A percentile compares a stretch with the other conserved stretches of the same genome.
Evolutionary conservation across 768 basidiomycete species (phyloP).

Genomic region (Rhizopogon vulgaris): DNA sequence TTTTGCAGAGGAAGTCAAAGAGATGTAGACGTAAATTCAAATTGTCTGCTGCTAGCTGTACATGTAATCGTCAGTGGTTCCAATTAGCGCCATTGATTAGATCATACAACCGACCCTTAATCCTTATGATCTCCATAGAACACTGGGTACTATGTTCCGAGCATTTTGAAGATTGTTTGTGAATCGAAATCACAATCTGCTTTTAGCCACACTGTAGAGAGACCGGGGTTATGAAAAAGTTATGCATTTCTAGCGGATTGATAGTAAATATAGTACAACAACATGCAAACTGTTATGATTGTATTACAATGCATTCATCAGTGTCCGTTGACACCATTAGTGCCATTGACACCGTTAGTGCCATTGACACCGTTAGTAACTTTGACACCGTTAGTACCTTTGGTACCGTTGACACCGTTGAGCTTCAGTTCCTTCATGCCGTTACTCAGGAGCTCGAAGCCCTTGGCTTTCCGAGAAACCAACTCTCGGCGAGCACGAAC

Average conservation of each 20-base stretch:
- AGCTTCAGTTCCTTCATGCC: conserved; percentile 10
- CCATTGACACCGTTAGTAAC: conserved; percentile 7
- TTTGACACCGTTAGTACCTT: conserved; percentile 4
- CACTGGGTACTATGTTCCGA: no score
- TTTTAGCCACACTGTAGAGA: no score
- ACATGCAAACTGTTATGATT: not conserved
- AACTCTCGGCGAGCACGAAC: conserved; percentile 69
- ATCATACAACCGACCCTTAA: no score
- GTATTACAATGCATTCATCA: no score
- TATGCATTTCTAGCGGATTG: not conserved
- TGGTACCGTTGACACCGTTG: conserved; percentile 5
- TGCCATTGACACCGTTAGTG: not conserved
- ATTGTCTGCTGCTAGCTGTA: no score
- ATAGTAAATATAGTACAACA: not conserved
- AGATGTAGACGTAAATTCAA: no score
- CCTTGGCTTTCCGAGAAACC: conserved; percentile 28
- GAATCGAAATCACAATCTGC: no score
- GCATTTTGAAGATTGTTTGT: no score
- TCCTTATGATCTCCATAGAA: no score
- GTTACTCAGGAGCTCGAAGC: conserved; percentile 1
- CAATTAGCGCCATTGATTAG: no score
- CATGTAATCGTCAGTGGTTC: no score
- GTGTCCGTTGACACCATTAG: not conserved
- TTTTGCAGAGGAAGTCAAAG: no score
- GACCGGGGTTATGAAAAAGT: not conserved